phyloP scores from a whole-genome alignment of 1,284 basidiomycete genomes.

The Boletus mariae region DNA sequence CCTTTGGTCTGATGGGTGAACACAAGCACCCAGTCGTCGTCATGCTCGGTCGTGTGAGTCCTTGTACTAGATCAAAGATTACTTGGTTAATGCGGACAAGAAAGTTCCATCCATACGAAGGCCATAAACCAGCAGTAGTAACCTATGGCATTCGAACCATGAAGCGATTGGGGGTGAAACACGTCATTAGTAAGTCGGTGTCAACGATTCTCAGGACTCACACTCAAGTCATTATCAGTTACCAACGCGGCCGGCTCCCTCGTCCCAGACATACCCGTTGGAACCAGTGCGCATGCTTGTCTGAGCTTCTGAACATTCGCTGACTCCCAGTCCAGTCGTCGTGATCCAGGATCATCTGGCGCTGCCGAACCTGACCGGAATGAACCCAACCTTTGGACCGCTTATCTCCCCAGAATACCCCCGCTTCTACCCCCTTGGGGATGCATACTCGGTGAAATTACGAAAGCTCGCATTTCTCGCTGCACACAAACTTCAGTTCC shows the following conservation, averaged over 20 bases:
- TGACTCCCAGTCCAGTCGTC: constrained; percentile 52
- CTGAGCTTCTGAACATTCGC: not conserved
- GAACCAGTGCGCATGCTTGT: constrained; percentile 60
- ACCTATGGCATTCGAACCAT: constrained; percentile 77
- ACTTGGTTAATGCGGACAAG: constrained; percentile 6
- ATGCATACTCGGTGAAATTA: constrained; percentile 72
- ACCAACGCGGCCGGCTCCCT: constrained; percentile 84
- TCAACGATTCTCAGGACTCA: not conserved
- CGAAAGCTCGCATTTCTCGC: constrained; percentile 68
- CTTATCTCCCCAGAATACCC: constrained; percentile 49
- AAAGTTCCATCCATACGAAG: constrained; percentile 81
- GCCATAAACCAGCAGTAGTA: constrained; percentile 61
- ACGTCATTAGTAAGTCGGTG: constrained; percentile 62
- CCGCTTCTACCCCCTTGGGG: constrained; percentile 76
- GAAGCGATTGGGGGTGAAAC: constrained; percentile 67
- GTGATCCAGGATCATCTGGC: constrained; percentile 81
- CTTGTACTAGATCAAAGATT: not conserved
- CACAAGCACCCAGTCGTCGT: constrained; percentile 70
- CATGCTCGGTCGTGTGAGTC: constrained; percentile 75
- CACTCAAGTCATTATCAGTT: constrained; percentile 43
- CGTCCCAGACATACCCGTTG: constrained; percentile 68
- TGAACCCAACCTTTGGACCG: constrained; percentile 77
- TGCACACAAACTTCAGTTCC: constrained; percentile 52
- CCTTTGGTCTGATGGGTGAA: constrained; percentile 70
- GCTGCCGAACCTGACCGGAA: constrained; percentile 71